A percentile compares a stretch with the other conserved stretches of the same genome.
Conservation (phyloP, 345 rosid genomes). For the Aquilaria sinensis region DNA sequence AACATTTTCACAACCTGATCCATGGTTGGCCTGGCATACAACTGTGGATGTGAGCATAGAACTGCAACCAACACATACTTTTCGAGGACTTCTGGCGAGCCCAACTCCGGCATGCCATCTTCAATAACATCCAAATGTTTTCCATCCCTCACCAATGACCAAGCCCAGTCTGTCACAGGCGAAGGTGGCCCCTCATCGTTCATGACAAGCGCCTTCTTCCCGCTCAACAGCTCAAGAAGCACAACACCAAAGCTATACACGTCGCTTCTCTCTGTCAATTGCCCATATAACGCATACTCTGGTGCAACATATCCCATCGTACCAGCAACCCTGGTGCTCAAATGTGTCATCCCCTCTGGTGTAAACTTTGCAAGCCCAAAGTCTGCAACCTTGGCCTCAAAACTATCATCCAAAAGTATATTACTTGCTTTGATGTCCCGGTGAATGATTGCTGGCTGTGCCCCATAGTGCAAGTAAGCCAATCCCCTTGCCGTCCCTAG, state of each 20-base stretch:
- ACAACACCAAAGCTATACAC: constrained; percentile 90
- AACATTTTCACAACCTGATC: constrained; percentile 93
- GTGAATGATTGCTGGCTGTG: constrained; percentile 74
- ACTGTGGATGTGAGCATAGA: constrained; percentile 86
- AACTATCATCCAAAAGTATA: constrained; percentile 77
- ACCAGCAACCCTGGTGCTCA: constrained; percentile 92
- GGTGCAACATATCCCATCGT: constrained; percentile 98
- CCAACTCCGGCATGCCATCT: constrained; percentile 63
- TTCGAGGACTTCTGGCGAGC: constrained; percentile 54
- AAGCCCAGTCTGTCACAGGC: constrained; percentile 82
- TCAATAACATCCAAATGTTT: constrained; percentile 65
- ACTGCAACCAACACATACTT: constrained; percentile 76
- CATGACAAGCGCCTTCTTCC: constrained; percentile 58
- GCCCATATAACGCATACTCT: constrained; percentile 88
- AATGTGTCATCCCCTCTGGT: constrained; percentile 74
- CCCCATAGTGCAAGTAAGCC: constrained; percentile 83
- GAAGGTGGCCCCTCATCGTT: constrained; percentile 53
- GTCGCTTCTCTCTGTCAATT: constrained; percentile 79
- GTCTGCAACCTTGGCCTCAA: constrained; percentile 80
- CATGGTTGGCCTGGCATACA: constrained; percentile 88
- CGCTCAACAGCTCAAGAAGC: constrained; percentile 87
- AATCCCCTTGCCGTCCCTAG: constrained; percentile 84
- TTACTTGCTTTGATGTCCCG: constrained; percentile 88
- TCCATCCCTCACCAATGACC: constrained; percentile 74
- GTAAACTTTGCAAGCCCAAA: constrained; percentile 88